Evolutionary conservation across 148 eudicot species (phyloP).

Genomic region (Gaultheria prostrata): DNA sequence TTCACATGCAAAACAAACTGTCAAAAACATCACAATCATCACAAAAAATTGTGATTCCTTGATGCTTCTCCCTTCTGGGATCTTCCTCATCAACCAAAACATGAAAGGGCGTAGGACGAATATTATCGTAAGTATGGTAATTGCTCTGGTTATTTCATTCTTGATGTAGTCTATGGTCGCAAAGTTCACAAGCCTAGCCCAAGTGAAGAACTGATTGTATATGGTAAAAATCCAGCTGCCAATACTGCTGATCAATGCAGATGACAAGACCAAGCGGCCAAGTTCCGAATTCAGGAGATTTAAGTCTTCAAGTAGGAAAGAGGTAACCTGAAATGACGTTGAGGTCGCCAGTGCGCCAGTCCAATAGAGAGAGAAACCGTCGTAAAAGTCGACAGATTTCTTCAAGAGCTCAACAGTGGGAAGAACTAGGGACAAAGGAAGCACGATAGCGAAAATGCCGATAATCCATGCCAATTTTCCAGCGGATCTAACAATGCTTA

Average conservation of each 20-base stretch:
- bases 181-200: not conserved
- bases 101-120: not conserved
- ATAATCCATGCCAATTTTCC: not conserved
- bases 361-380: not conserved
- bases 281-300: slow-evolving; percentile 8
- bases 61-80: slow-evolving; percentile 1
- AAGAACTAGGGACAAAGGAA: not conserved
- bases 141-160: not conserved
- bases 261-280: not conserved
- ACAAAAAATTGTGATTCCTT: not conserved
- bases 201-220: not conserved
- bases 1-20: not conserved
- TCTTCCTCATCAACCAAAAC: slow-evolving; percentile 7
- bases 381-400: not conserved
- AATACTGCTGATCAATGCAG: not conserved
- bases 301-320: slow-evolving; percentile 7
- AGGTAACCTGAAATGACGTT: not conserved
- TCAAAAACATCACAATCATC: not conserved
- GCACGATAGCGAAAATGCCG: not conserved
- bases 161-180: not conserved
- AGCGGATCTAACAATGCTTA: not conserved
- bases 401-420: not conserved
- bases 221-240: not conserved
- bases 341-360: not conserved
- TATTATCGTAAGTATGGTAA: not conserved